A percentile compares a stretch with the other conserved stretches of the same genome.
phyloP scores from a whole-genome alignment of 2,329 filamentous ascomycete genomes.

The Trichoderma citrinoviride region DNA sequence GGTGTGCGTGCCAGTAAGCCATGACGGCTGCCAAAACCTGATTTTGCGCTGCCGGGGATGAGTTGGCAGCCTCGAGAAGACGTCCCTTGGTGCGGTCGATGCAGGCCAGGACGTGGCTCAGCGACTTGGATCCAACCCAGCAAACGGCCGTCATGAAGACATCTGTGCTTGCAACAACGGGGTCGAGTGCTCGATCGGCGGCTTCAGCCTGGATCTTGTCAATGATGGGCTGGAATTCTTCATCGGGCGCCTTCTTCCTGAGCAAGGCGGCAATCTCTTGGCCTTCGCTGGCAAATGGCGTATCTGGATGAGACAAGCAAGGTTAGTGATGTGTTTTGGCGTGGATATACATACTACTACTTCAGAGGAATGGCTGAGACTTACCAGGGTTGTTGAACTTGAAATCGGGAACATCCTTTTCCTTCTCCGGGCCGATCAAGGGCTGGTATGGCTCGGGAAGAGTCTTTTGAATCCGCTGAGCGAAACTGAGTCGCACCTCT shows the following conservation, averaged over 20 bases:
- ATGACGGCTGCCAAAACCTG: slow-evolving; percentile 92
- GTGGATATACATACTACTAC: neutral
- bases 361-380: slow-evolving; percentile 35
- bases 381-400: slow-evolving; percentile 77
- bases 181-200: slow-evolving; percentile 67
- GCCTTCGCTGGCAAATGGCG: slow-evolving; percentile 81
- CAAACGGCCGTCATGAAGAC: slow-evolving; percentile 92
- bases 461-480: slow-evolving; percentile 92
- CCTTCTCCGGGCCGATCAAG: slow-evolving; percentile 81
- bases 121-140: slow-evolving; percentile 89
- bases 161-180: slow-evolving; percentile 83
- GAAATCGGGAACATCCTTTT: slow-evolving; percentile 94
- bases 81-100: slow-evolving; percentile 94
- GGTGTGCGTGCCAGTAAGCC: slow-evolving; percentile 89
- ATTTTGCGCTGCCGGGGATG: slow-evolving; percentile 70
- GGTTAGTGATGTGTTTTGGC: neutral
- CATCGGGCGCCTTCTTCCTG: slow-evolving; percentile 78
- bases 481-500: slow-evolving; percentile 94
- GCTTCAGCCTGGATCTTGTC: slow-evolving; percentile 79
- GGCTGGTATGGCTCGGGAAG: slow-evolving; percentile 78
- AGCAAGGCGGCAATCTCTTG: slow-evolving; percentile 76
- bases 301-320: slow-evolving; percentile 49
- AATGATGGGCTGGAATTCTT: slow-evolving; percentile 80
- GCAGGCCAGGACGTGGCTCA: slow-evolving; percentile 92
- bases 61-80: slow-evolving; percentile 72